Evolutionary conservation across 805 yeast genomes (phyloP).

Genomic region (Candida arabinofermentans): DNA sequence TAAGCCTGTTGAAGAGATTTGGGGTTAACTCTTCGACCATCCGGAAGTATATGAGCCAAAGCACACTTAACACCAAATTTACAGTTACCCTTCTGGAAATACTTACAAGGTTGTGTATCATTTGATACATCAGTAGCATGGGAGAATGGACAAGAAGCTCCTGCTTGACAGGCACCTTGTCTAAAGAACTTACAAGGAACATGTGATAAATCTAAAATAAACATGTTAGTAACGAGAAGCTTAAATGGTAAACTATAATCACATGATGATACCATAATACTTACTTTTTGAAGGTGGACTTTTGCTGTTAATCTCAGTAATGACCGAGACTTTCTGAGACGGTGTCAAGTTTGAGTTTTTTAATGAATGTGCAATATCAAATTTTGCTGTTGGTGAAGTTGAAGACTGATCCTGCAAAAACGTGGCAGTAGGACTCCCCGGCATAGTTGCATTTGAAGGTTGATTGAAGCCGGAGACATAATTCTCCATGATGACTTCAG

Average conservation of each 20-base stretch:
- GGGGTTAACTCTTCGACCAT: slow-evolving; percentile 76
- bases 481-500: slow-evolving; percentile 3
- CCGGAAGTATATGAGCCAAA: slow-evolving; percentile 84
- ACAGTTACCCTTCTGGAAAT: slow-evolving; percentile 94
- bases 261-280: slow-evolving; percentile 2
- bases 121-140: slow-evolving; percentile 62
- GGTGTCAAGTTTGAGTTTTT: slow-evolving; percentile 18
- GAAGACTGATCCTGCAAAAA: slow-evolving; percentile 1
- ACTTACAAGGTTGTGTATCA: slow-evolving; percentile 74
- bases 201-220: slow-evolving; percentile 64
- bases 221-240: slow-evolving; percentile 16
- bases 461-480: slow-evolving; percentile 1
- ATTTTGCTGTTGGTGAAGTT: slow-evolving; percentile 2
- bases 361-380: slow-evolving; percentile 15
- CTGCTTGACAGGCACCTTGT: slow-evolving; percentile 96
- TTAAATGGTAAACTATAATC: background rate
- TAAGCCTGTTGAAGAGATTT: slow-evolving; percentile 32
- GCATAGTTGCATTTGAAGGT: background rate
- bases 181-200: slow-evolving; percentile 94
- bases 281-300: slow-evolving; percentile 24
- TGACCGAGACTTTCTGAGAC: slow-evolving; percentile 19
- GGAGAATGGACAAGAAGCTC: slow-evolving; percentile 85
- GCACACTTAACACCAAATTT: slow-evolving; percentile 95
- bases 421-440: background rate
- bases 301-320: slow-evolving; percentile 19